Percentiles rank a stretch among this genome's conserved stretches.
Conservation (phyloP, 768 basidiomycete genomes). For the Nevesoporus exiguus region DNA sequence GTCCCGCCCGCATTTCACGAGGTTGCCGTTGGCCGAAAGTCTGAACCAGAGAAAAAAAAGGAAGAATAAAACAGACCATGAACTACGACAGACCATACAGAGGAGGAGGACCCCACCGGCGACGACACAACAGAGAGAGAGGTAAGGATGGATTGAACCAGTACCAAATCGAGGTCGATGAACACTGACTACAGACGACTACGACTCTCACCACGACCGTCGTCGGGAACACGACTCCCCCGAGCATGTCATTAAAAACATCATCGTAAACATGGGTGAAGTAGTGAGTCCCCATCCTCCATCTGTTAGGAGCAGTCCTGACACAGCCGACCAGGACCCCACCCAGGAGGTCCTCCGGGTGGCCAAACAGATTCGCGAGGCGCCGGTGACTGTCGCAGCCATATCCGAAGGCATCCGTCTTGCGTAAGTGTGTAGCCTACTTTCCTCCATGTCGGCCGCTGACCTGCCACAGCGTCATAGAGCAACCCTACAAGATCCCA, state of each 20-base stretch:
- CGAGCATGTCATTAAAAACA: conserved; percentile 63
- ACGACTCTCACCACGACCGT: conserved; percentile 54
- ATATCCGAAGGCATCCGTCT: conserved; percentile 74
- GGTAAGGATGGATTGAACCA: conserved; percentile 39
- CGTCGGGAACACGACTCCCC: conserved; percentile 69
- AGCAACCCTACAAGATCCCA: conserved; percentile 92
- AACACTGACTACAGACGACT: conserved; percentile 49
- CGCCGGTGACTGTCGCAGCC: conserved; percentile 54
- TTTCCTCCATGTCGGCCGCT: conserved; percentile 1
- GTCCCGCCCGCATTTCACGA: no score
- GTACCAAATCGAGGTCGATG: neutral
- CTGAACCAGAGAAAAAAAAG: neutral
- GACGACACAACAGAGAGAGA: conserved; percentile 44
- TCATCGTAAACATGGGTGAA: conserved; percentile 75
- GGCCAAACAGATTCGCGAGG: conserved; percentile 61
- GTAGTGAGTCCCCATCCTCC: conserved; percentile 52
- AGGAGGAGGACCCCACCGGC: conserved; percentile 44
- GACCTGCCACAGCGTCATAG: conserved; percentile 58
- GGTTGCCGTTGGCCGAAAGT: neutral
- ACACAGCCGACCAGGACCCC: conserved; percentile 49
- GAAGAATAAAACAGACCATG: conserved; percentile 43
- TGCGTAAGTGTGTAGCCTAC: conserved; percentile 41
- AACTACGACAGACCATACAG: conserved; percentile 54
- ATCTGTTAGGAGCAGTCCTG: neutral
- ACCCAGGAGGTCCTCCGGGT: conserved; percentile 65